Percentiles rank a stretch among this genome's conserved stretches.
phyloP scores from a whole-genome alignment of 371 early-diverging fungal species.

The Mucor saturninus region DNA sequence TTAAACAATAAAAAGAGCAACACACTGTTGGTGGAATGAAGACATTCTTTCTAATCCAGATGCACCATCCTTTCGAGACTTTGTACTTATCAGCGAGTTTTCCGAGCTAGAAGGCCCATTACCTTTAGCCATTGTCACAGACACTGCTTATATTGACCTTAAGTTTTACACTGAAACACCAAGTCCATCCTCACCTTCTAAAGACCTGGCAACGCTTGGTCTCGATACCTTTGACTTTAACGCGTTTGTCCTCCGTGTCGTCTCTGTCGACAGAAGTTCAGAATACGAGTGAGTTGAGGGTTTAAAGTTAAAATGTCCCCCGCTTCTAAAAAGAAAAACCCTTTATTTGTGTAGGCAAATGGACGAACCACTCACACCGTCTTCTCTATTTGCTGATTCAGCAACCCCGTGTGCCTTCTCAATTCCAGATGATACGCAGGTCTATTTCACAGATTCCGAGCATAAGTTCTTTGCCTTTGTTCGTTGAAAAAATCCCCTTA shows the following conservation, averaged over 20 bases:
- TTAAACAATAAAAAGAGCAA: too few relatives aligned
- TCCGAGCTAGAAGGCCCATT: constrained; percentile 66
- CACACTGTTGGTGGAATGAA: constrained; percentile 27
- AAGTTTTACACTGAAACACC: constrained; percentile 34
- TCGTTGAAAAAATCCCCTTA: too few relatives aligned
- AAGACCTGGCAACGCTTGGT: constrained; percentile 26
- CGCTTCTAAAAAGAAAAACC: too few relatives aligned
- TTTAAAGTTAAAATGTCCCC: neutral
- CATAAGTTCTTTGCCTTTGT: constrained; percentile 61
- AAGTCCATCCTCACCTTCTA: neutral
- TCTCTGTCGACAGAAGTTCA: constrained; percentile 57
- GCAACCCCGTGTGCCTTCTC: constrained; percentile 34
- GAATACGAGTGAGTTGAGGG: constrained; percentile 32
- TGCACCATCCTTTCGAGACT: constrained; percentile 45
- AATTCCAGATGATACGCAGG: constrained; percentile 66
- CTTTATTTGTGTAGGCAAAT: constrained; percentile 18
- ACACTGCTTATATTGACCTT: constrained; percentile 37
- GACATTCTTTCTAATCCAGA: constrained; percentile 16
- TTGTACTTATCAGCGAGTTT: constrained; percentile 65
- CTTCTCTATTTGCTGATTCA: constrained; percentile 16
- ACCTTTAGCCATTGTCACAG: constrained; percentile 55
- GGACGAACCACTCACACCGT: constrained; percentile 15
- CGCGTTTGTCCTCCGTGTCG: constrained; percentile 61
- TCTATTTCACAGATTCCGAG: constrained; percentile 58
- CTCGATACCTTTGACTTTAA: constrained; percentile 54